Percentiles rank a stretch among this genome's conserved stretches.
Evolutionary conservation across 2,329 filamentous ascomycete species (phyloP).

Genomic region (Bisporella sp.): DNA sequence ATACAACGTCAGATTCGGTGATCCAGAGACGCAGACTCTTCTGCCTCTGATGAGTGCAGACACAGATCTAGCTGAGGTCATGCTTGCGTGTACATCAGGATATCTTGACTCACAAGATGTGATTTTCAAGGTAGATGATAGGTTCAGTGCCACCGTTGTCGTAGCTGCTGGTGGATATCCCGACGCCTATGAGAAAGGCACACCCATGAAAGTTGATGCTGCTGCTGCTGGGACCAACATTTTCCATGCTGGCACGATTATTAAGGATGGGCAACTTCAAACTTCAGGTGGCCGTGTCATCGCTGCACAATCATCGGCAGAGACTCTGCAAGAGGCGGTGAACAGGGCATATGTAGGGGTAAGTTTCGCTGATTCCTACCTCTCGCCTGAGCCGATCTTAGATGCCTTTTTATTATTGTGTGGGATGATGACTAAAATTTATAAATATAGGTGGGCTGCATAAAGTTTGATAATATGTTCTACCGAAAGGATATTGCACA

Average conservation of each 20-base stretch:
- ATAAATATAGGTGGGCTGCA: slow-evolving; percentile 33
- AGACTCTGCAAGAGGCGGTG: slow-evolving; percentile 74
- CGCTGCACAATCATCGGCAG: slow-evolving; percentile 74
- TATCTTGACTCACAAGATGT: slow-evolving; percentile 57
- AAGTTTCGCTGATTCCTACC: slow-evolving; percentile 25
- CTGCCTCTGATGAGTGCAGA: slow-evolving; percentile 70
- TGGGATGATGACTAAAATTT: too few species aligned
- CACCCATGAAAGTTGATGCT: slow-evolving; percentile 17
- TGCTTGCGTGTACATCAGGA: slow-evolving; percentile 76
- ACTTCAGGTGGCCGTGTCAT: slow-evolving; percentile 89
- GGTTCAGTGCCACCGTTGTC: slow-evolving; percentile 86
- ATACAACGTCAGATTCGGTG: slow-evolving; percentile 90
- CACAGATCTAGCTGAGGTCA: slow-evolving; percentile 79
- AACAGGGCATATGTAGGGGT: slow-evolving; percentile 83
- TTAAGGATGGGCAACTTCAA: slow-evolving; percentile 56
- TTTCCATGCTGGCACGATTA: slow-evolving; percentile 86
- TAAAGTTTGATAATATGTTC: slow-evolving; percentile 52
- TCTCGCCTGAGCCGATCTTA: too few species aligned
- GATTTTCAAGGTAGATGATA: slow-evolving; percentile 57
- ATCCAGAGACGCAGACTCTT: slow-evolving; percentile 85
- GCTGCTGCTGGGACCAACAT: slow-evolving; percentile 54
- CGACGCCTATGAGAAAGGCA: slow-evolving; percentile 76
- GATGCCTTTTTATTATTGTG: too few species aligned
- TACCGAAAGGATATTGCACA: slow-evolving; percentile 89
- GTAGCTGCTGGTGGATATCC: slow-evolving; percentile 90